Evolutionary conservation across 371 early-diverging fungal genomes (phyloP), one percentile per base, ranked within the genome.

Genomic region (Enteropsectra breve): DNA sequence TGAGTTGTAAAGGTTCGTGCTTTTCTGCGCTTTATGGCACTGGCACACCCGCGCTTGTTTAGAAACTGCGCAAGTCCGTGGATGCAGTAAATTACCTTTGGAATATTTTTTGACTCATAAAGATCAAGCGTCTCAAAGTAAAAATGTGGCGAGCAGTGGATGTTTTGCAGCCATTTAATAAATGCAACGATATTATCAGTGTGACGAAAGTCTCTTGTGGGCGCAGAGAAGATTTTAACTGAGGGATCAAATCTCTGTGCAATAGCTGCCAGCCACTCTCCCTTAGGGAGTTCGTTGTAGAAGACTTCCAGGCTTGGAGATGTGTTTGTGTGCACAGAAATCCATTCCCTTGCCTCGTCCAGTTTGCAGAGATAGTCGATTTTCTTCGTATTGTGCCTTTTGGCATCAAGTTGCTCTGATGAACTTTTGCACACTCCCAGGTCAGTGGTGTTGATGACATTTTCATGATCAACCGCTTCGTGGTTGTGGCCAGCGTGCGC

Each of bases 331-430:
- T 83, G 82, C 37, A 89, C 84, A 71, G 70, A 29, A 26, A 70
- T 84, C 76, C 85, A 94, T 86, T 93, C 89, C 83, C 92, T 92
- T 1, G 97, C 97, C 83, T 97, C 96, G 63, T 91, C 91, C 58
- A 97, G 87, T 64, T 92, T 93, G 71, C 97, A 95, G 6, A 97
- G 83, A 71, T 96, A 99, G 78, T 97, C 96, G 78, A 96, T 96
- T 0, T 93, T 92, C 55, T 87, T 87, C 40, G 94, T 78, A 49
- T 89, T 88, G 43, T 84, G 83, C 63, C 97, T 84, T 78, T 92
- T 88, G 29, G 83, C 81, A 74, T 99, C 99, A 86, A 95, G 88
- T 90, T 78, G 65, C 36, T 78, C 74, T 5, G 66, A 49, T 1
- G 68, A 55, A 0, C 68, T 57, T 18, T 32, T 36, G 30, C 49